Evolutionary conservation across 2,329 filamentous ascomycete genomes (phyloP), one percentile per base, ranked within the genome.

Genomic region (Dryadomyces quercus-mongolicae): DNA sequence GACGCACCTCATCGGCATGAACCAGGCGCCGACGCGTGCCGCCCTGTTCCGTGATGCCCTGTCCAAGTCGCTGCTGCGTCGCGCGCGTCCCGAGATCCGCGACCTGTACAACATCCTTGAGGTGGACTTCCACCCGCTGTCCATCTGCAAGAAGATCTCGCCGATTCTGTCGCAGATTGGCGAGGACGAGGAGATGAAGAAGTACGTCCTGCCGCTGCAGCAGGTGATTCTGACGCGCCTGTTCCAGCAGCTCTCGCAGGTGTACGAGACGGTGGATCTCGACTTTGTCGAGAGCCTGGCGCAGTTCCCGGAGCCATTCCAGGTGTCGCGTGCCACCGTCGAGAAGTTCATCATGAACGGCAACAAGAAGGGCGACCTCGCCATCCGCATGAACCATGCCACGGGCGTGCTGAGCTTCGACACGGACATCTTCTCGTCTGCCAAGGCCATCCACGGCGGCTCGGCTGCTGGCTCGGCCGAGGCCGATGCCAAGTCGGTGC

Each of bases 341-440:
- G 93, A 98, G 77, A 98, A 97, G 75, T 98, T 98, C 78, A 97
- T 98, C 78, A 98, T 98, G 93, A 98, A 98, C 71, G 93, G 93
- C 60, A 97, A 95, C 81, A 98, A 98, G 83, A 98, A 98, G 81
- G 93, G 93, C 55, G 93, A 98, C 64, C 80, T 98, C 48, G 87
- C 93, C 53, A 94, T 98, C 63, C 90, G 93, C 58, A 89, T 97
- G 71, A 88, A 97, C 67, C 93, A 98, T 67, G 90, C 90, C 58
- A 92, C 91, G 53, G 90, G 93, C 57, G 88, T 96, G 51, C 81
- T 98, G 57, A 96, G 90, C 68, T 98, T 98, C 64, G 93, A 98
- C 69, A 94, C 89, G 54, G 93, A 98, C 69, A 90, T 98, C 61
- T 97, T 98, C 77, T 95, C 93, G 40, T 96, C 93, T 16, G 84